A percentile compares a stretch with the other conserved stretches of the same genome.
Evolutionary conservation across 2,329 filamentous ascomycete species (phyloP).

Genomic region (Colletotrichum sublineola): DNA sequence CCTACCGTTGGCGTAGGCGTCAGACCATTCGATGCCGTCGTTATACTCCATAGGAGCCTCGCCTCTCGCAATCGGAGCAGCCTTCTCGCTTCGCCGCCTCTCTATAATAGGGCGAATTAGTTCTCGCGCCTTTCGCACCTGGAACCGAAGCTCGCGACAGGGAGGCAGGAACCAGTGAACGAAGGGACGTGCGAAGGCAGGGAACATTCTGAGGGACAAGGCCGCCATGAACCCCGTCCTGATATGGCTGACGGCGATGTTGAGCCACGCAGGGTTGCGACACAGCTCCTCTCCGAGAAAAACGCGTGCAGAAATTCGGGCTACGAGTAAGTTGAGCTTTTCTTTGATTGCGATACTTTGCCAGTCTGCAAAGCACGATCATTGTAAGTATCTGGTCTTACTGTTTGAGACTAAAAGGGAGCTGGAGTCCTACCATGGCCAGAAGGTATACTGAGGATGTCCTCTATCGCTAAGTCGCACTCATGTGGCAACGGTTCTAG

Average conservation of each 20-base stretch:
- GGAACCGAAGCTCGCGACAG: constrained; percentile 51
- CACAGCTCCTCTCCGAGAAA: constrained; percentile 61
- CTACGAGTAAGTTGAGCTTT: constrained; percentile 52
- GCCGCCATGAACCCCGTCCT: constrained; percentile 53
- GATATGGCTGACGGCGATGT: constrained; percentile 58
- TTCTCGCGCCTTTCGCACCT: constrained; percentile 53
- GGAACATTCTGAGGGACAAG: constrained; percentile 56
- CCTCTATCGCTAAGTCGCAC: not conserved
- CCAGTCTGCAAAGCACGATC: not conserved
- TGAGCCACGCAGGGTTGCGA: constrained; percentile 62
- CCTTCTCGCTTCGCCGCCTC: constrained; percentile 46
- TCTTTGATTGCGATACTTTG: not conserved
- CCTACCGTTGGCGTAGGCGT: constrained; percentile 58
- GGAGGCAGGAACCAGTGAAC: constrained; percentile 60
- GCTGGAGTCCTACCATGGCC: not conserved
- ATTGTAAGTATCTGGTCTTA: not conserved
- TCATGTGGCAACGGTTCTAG: not conserved
- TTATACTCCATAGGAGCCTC: constrained; percentile 42
- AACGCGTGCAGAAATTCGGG: constrained; percentile 62
- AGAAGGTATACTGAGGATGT: not conserved
- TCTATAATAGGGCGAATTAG: constrained; percentile 51
- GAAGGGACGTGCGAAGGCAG: constrained; percentile 54
- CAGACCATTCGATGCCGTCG: constrained; percentile 59
- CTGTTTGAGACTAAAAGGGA: not conserved
- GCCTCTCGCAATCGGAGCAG: constrained; percentile 43